Evolutionary conservation across 2,329 filamentous ascomycete species (phyloP).

Genomic region (Diaporthe sp.): DNA sequence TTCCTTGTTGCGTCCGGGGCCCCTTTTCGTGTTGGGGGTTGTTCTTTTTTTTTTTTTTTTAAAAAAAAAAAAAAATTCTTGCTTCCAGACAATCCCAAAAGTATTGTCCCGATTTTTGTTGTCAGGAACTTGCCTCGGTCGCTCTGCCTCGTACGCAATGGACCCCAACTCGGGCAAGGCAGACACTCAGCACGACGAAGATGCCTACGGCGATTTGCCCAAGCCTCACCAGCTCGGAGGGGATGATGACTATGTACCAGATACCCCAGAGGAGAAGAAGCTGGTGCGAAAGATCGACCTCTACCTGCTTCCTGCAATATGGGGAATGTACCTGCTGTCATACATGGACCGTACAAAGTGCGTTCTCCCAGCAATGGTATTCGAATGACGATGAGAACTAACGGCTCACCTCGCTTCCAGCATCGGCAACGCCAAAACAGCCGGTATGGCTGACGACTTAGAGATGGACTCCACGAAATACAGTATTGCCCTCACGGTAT

Average conservation of each 20-base stretch:
- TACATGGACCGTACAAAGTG: conserved; percentile 58
- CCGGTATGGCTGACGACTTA: conserved; percentile 54
- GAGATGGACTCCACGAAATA: conserved; percentile 52
- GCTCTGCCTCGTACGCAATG: background rate
- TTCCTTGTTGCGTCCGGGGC: background rate
- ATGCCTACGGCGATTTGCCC: conserved; percentile 6
- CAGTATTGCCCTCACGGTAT: conserved; percentile 52
- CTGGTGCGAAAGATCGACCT: conserved; percentile 50
- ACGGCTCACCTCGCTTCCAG: background rate
- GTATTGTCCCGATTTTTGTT: background rate
- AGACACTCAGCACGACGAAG: conserved; percentile 15
- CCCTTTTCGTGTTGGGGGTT: background rate
- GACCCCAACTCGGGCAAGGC: conserved; percentile 24
- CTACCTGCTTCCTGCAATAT: conserved; percentile 51
- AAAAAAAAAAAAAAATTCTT: too few relatives aligned
- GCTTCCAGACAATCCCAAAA: background rate
- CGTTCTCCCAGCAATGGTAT: conserved; percentile 36
- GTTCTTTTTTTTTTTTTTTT: background rate
- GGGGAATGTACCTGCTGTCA: conserved; percentile 53
- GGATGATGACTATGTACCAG: conserved; percentile 24
- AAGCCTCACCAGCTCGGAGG: background rate
- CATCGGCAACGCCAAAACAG: conserved; percentile 53
- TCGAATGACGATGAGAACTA: background rate
- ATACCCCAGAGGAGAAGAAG: conserved; percentile 29
- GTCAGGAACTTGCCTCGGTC: background rate